Evolutionary conservation across 2,329 filamentous ascomycete genomes (phyloP).

Genomic region (Fusarium stilboides): DNA sequence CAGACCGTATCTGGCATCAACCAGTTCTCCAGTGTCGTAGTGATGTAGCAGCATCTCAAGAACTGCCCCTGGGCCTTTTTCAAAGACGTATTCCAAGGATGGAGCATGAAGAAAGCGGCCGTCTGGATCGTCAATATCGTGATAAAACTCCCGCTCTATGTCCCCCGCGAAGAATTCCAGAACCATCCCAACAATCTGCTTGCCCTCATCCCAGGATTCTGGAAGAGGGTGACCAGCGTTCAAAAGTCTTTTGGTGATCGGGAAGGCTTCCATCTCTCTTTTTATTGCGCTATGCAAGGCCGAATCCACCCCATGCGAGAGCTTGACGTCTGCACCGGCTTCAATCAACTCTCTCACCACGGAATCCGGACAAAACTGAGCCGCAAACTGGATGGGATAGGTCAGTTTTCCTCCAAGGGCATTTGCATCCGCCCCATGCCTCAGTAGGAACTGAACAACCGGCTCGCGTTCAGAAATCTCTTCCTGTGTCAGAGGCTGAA

Average conservation of each 20-base stretch:
- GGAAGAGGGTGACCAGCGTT: conserved; percentile 1
- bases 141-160: neutral
- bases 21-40: neutral
- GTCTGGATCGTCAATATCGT: neutral
- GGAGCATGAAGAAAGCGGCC: neutral
- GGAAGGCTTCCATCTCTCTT: conserved; percentile 3
- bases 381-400: conserved; percentile 13
- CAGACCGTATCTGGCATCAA: conserved; percentile 2
- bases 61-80: conserved; percentile 9
- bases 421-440: conserved; percentile 14
- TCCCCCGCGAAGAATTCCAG: neutral
- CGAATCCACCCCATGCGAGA: neutral
- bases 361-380: neutral
- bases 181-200: neutral
- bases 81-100: conserved; percentile 18
- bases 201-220: neutral
- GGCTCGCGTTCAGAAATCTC: neutral
- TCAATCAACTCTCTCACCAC: conserved; percentile 12
- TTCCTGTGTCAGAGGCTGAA: neutral
- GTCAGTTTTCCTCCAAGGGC: neutral
- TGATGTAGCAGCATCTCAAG: neutral
- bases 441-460: neutral
- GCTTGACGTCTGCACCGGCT: conserved; percentile 18
- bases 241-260: neutral
- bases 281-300: neutral